Evolutionary conservation across 2,329 filamentous ascomycete species (phyloP), one percentile per base, ranked within the genome.

Genomic region (Cercospora brassicicola): DNA sequence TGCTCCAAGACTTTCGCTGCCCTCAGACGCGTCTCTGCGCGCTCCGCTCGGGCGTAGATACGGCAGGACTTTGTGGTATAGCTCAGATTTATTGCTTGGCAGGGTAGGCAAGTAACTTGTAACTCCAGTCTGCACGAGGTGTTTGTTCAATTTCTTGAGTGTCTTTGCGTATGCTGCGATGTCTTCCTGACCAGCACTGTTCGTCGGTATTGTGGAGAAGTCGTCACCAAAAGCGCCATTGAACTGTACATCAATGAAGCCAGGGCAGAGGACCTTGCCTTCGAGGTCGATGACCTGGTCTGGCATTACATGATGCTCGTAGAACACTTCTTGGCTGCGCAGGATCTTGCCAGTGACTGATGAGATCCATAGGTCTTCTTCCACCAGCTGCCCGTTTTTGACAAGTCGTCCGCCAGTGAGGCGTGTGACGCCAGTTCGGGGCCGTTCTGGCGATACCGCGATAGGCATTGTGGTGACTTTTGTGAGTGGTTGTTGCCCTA

Each of bases 181-280:
- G 59, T 77, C 74, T 26, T 73, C 64, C 15, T 55, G 31, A n/a
- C 67, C 63, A 18, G 55, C 59, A 8, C 55, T 55, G 15, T 61
- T 65, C 4, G 18, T 55, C n/a, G 91, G 88, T 9, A 93, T 84
- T 0, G 89, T 88, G 2, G 92, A 95, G 79, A 96, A 97, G 82
- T 97, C 94, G 83, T 97, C 96, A 66, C 93, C 93, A 75, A 93
- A 94, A 9, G 91, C 93, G 59, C 94, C 94, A 76, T 97, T 97
- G 73, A 97, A 88, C 80, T 97, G 94, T 62, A 91, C 90, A 73
- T 97, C 94, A 74, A 97, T 95, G 76, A 97, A 86, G 28, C 94
- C 94, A 0, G 94, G 93, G 0, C 91, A 88, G 20, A 97, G 79
- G 72, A 97, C 94, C 74, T 92, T 92, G 67, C 93, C 92, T 62